Conservation (phyloP, 169 alveolate genomes). For the Cryptosporidium tyzzeri region DNA sequence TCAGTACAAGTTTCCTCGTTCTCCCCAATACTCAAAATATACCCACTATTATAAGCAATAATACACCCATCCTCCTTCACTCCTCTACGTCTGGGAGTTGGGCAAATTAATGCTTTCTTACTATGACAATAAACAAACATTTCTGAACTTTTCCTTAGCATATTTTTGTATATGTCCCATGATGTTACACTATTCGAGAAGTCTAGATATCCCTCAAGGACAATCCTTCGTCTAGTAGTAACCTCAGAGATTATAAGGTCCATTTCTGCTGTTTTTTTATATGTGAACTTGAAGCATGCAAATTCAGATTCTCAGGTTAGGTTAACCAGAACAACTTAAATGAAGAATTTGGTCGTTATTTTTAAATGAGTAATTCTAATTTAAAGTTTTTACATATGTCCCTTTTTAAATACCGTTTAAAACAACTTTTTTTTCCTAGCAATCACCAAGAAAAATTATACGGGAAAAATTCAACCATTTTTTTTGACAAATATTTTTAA, state of each 20-base stretch:
- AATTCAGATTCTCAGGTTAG: not conserved
- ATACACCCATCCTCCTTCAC: slow-evolving; percentile 73
- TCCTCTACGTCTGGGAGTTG: slow-evolving; percentile 75
- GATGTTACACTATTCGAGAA: slow-evolving; percentile 59
- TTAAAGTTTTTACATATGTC: not conserved
- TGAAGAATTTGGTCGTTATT: not conserved
- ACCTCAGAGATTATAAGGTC: slow-evolving; percentile 41
- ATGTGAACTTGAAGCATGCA: not conserved
- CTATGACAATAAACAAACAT: slow-evolving; percentile 68
- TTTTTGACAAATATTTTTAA: not conserved
- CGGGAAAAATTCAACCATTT: no score
- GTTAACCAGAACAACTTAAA: not conserved
- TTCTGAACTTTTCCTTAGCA: slow-evolving; percentile 70
- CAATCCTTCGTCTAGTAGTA: slow-evolving; percentile 32
- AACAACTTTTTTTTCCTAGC: no score
- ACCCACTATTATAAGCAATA: slow-evolving; percentile 70
- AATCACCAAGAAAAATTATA: no score
- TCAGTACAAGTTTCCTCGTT: slow-evolving; percentile 67
- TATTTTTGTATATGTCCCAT: slow-evolving; percentile 58
- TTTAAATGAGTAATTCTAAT: no score
- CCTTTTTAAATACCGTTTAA: not conserved
- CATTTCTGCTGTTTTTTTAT: not conserved
- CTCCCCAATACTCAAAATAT: slow-evolving; percentile 63
- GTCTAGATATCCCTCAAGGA: slow-evolving; percentile 59
- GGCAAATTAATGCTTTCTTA: slow-evolving; percentile 64